Conservation (phyloP, 495 filamentous ascomycete genomes). For the Opeltia flavorubescens region DNA sequence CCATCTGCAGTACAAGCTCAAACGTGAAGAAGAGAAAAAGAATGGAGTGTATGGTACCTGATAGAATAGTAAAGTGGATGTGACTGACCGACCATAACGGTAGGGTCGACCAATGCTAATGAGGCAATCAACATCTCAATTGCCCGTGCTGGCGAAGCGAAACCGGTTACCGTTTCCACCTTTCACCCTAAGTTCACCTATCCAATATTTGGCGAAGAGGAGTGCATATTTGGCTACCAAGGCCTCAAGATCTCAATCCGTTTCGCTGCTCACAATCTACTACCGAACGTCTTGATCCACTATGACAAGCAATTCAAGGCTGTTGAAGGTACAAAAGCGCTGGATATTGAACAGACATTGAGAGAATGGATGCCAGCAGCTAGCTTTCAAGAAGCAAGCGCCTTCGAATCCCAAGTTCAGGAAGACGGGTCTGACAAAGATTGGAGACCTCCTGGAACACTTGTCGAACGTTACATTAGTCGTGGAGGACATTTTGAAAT, state of each 20-base stretch:
- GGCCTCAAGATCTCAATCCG: slow-evolving; percentile 58
- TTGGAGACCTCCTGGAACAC: slow-evolving; percentile 48
- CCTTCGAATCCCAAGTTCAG: slow-evolving; percentile 46
- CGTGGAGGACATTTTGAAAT: slow-evolving; percentile 42
- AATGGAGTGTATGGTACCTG: too few species aligned
- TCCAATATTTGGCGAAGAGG: slow-evolving; percentile 78
- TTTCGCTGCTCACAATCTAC: slow-evolving; percentile 71
- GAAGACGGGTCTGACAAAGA: slow-evolving; percentile 34
- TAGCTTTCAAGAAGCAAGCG: slow-evolving; percentile 43
- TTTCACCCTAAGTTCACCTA: slow-evolving; percentile 87
- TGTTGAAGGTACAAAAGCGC: slow-evolving; percentile 53
- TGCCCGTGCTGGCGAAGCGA: slow-evolving; percentile 40
- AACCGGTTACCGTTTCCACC: slow-evolving; percentile 41
- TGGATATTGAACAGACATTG: slow-evolving; percentile 51
- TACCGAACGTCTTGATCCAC: slow-evolving; percentile 55
- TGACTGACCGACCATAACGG: too few species aligned
- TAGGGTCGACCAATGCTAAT: slow-evolving; percentile 65
- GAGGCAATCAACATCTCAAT: slow-evolving; percentile 60
- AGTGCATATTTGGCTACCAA: slow-evolving; percentile 83
- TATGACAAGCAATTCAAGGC: slow-evolving; percentile 61
- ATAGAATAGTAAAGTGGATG: too few species aligned
- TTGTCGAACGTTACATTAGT: slow-evolving; percentile 35
- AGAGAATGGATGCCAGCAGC: slow-evolving; percentile 56
- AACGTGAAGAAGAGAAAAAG: too few species aligned
- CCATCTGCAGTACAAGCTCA: too few species aligned